Evolutionary conservation across 805 yeast species (phyloP).

Genomic region (Yamadazyma ubonensis): DNA sequence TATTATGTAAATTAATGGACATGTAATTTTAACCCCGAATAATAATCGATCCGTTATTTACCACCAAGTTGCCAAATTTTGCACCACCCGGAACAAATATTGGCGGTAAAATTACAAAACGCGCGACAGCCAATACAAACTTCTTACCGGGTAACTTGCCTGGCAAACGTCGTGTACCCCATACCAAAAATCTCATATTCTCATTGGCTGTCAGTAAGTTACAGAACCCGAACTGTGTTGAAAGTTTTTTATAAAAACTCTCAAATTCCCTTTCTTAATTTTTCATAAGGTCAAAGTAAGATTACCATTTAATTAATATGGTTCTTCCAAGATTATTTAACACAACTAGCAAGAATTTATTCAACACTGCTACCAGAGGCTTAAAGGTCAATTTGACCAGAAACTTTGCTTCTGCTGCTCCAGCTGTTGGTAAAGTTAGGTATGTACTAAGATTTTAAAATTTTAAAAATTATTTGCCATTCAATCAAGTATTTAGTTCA

Average conservation of each 20-base stretch:
- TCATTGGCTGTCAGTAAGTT: slow-evolving; percentile 14
- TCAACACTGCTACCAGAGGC: slow-evolving; percentile 85
- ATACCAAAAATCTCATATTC: slow-evolving; percentile 4
- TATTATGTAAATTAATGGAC: neutral
- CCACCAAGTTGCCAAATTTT: too few relatives aligned
- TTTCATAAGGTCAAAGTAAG: slow-evolving; percentile 9
- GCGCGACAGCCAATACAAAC: slow-evolving; percentile 2
- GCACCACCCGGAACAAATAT: neutral
- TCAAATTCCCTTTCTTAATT: slow-evolving; percentile 10
- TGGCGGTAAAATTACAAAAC: neutral
- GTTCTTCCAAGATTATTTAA: slow-evolving; percentile 56
- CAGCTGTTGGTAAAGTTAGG: slow-evolving; percentile 81
- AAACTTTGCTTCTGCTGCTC: slow-evolving; percentile 76
- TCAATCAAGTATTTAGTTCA: neutral
- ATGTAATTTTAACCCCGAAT: neutral
- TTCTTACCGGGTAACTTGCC: slow-evolving; percentile 12
- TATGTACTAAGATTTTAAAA: slow-evolving; percentile 43
- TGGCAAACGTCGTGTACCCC: slow-evolving; percentile 6
- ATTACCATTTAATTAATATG: slow-evolving; percentile 31
- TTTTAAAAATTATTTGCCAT: neutral
- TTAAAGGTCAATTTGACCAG: slow-evolving; percentile 69
- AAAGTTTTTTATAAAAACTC: slow-evolving; percentile 12
- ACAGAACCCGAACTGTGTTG: slow-evolving; percentile 16
- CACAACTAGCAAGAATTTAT: slow-evolving; percentile 72
- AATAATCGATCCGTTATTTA: too few relatives aligned